These are phyloP conservation scores for Didymella lethalis DNA, from an alignment of 2,329 filamentous ascomycete genomes.

Conservation along the genomic window DNA sequence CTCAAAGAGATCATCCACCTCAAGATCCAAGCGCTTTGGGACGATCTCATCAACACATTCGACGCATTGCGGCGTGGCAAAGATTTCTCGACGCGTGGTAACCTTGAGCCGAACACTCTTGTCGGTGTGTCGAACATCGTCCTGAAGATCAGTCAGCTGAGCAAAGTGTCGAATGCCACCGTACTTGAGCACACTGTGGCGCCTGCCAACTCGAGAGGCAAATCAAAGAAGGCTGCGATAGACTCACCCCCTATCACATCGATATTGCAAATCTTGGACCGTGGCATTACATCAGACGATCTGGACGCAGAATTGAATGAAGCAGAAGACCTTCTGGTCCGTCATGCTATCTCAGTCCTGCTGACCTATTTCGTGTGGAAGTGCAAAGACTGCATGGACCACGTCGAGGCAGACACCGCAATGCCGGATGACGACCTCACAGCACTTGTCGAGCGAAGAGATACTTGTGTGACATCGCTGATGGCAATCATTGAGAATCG, in stretches of 20 bases:
- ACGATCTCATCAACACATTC: conserved; percentile 78
- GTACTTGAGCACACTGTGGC: conserved; percentile 69
- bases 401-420: conserved; percentile 49
- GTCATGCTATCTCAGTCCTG: conserved; percentile 76
- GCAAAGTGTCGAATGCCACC: conserved; percentile 78
- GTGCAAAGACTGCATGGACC: conserved; percentile 60
- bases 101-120: conserved; percentile 70
- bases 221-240: conserved; percentile 36
- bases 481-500: conserved; percentile 59
- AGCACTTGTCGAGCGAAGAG: conserved; percentile 60
- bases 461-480: conserved; percentile 60
- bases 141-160: conserved; percentile 80
- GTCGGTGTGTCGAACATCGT: conserved; percentile 76
- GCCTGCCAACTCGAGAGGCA: conserved; percentile 52
- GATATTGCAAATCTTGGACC: conserved; percentile 74
- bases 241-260: conserved; percentile 67
- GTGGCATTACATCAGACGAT: conserved; percentile 72
- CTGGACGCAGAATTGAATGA: conserved; percentile 75
- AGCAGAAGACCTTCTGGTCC: conserved; percentile 79
- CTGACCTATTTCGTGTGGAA: conserved; percentile 98
- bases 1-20: conserved; percentile 83
- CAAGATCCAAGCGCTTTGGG: conserved; percentile 85
- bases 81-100: conserved; percentile 75
- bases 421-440: conserved; percentile 69
- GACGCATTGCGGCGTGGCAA: conserved; percentile 72